Base-by-base conservation (phyloP, 2,329 filamentous ascomycete species). In the Paramyrothecium sp. region DNA sequence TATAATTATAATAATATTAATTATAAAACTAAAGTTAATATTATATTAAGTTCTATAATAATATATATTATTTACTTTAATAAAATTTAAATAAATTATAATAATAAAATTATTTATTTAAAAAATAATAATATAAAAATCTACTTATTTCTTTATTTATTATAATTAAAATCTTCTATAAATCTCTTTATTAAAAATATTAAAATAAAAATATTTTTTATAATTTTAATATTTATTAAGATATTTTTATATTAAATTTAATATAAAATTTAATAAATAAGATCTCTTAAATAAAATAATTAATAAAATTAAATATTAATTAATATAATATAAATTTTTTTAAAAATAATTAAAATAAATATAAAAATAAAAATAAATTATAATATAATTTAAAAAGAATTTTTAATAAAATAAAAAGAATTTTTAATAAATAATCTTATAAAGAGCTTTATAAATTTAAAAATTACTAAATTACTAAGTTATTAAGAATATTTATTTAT, bases 341-440 rank as follows among this genome's bases (percentile, higher is more conserved):
- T n/a, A 34, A 41, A 52, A 26, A 53, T 46, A 30, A 56, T 22
- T 44, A 20, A 53, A 56, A 30, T 13, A 16, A 56, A n/a, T 46
- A 5, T 12, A 19, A 22, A 7, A 47, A 26, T 49, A 11, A 11
- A 41, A 38, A 23, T 13, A 11, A 11, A 11, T 11, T 41, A 11
- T n/a, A n/a, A n/a, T 11, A 41, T 21, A 13, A 52, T 11, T 33
- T 22, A 46, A 17, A 13, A 38, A 26, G 44, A 20, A 38, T 38
- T 53, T 13, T 13, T 12, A 53, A 22, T 34, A 44, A 20, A n/a
- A 33, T 30, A 16, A 51, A 51, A 51, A 55, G 33, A n/a, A n/a
- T n/a, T 11, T 48, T 11, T n/a, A n/a, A n/a, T n/a, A n/a, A 48
- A 12, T 48, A n/a, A n/a, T 10, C 21, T 11, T 48, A 48, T 11